Conservation (phyloP, 2,329 filamentous ascomycete species). For the Trichophyton simii region DNA sequence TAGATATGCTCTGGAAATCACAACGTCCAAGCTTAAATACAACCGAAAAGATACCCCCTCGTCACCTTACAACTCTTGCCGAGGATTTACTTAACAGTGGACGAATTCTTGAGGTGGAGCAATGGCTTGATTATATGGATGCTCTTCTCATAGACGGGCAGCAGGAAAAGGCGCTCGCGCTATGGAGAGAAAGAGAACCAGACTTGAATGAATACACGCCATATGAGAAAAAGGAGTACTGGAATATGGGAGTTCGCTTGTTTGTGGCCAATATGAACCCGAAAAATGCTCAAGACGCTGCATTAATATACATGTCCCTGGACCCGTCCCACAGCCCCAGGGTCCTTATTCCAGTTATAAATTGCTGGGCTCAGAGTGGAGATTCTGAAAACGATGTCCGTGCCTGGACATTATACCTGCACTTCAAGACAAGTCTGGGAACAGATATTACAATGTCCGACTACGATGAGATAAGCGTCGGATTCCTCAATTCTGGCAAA, state of each 20-base stretch:
- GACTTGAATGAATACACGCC: constrained; percentile 37
- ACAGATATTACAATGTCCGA: constrained; percentile 54
- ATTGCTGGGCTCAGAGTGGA: constrained; percentile 47
- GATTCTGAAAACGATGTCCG: constrained; percentile 39
- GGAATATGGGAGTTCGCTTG: constrained; percentile 39
- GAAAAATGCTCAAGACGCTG: constrained; percentile 38
- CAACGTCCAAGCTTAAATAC: constrained; percentile 33
- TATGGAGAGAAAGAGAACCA: constrained; percentile 48
- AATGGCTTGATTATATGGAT: constrained; percentile 56
- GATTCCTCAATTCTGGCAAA: constrained; percentile 55
- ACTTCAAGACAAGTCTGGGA: constrained; percentile 50
- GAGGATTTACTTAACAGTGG: constrained; percentile 54
- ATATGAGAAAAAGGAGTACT: constrained; percentile 31
- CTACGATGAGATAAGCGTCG: constrained; percentile 61
- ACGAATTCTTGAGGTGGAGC: constrained; percentile 41
- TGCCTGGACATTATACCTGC: constrained; percentile 57
- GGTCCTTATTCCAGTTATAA: constrained; percentile 52
- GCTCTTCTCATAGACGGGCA: constrained; percentile 53
- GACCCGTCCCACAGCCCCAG: constrained; percentile 24
- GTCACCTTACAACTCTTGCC: constrained; percentile 49
- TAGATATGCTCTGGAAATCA: constrained; percentile 56
- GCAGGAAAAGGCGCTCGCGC: constrained; percentile 46
- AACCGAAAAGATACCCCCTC: constrained; percentile 8
- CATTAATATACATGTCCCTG: constrained; percentile 31
- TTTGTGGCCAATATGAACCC: constrained; percentile 37